Percentiles rank a stretch among this genome's conserved stretches.
Conservation (phyloP, 768 basidiomycete species). For the Tylopilus sp. region DNA sequence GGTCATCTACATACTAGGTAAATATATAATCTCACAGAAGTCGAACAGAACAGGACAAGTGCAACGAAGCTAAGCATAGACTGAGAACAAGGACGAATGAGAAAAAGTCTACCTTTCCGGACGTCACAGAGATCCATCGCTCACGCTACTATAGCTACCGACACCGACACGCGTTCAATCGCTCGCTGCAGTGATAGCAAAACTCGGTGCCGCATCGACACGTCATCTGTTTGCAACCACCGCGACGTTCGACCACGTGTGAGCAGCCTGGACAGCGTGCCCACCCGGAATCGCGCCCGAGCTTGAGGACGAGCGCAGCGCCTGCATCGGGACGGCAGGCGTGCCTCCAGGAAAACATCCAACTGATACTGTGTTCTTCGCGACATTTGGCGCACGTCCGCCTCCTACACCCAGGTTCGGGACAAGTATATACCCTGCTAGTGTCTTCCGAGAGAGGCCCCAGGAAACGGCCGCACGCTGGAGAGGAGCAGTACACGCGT, state of each 20-base stretch:
- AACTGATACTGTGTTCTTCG: background rate
- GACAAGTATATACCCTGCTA: background rate
- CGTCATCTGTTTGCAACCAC: conserved; percentile 32
- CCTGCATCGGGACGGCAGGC: background rate
- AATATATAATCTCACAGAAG: too few species aligned
- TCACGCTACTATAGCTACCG: too few species aligned
- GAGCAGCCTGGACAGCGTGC: background rate
- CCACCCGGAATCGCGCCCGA: background rate
- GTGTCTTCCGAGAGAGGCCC: background rate
- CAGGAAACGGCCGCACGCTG: background rate
- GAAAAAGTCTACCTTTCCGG: too few species aligned
- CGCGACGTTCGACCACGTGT: background rate
- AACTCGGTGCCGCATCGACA: conserved; percentile 39
- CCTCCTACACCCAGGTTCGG: background rate
- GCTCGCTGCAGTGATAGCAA: conserved; percentile 46
- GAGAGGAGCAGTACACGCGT: background rate
- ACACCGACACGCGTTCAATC: conserved; percentile 65
- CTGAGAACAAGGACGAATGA: too few species aligned
- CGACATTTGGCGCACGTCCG: background rate
- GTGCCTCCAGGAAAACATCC: background rate
- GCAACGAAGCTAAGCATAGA: too few species aligned
- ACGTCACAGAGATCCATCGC: too few species aligned
- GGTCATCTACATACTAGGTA: too few species aligned
- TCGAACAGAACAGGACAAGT: too few species aligned
- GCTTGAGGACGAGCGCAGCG: background rate